Evolutionary conservation across 305 asterid genomes (phyloP), one percentile per base, ranked within the genome.

Genomic region (Caryopteris hybrid): DNA sequence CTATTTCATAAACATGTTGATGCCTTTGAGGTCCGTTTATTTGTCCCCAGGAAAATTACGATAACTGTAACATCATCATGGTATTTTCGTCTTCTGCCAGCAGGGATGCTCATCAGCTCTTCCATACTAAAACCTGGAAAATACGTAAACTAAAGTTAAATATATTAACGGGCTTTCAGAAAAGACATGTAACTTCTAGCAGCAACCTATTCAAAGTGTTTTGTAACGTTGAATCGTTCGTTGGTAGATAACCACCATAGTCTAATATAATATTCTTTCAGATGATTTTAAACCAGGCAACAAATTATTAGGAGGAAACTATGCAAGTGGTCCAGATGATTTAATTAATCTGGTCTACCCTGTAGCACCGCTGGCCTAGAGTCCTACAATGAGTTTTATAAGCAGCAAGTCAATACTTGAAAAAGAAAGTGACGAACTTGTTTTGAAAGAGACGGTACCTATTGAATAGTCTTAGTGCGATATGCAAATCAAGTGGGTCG

Each of bases 11-110:
- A 64, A 63, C 76, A 84, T 4, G 82, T 88, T 3, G 98, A 92
- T 46, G 97, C 98, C 83, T 88, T 90, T n/a, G 91, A 78, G 58
- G 96, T 85, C 66, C 93, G 89, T 75, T 90, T 85, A 63, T 82
- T 85, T 50, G 89, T 80, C 52, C 97, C 97, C 41, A 92, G 79
- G 9, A 86, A 80, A 4, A 92, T 79, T 39, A 92, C 97, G 7
- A 92, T 88, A 14, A 87, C 98, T 6, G 98, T 88, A 6, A 90
- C 88, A 53, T 92, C 98, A 18, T 92, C 97, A 3, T 92, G 98
- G 72, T 92, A 92, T 72, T 86, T 88, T 51, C 97, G 80, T 51
- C 97, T 80, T 66, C 95, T 85, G 52, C 97, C 97, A 57, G 93
- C 97, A 9, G 98, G 98, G 70, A 90, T 71, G 45, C 85, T 86